Conservation (phyloP, 2,329 filamentous ascomycete species). For the Neoarthrinium moseri region DNA sequence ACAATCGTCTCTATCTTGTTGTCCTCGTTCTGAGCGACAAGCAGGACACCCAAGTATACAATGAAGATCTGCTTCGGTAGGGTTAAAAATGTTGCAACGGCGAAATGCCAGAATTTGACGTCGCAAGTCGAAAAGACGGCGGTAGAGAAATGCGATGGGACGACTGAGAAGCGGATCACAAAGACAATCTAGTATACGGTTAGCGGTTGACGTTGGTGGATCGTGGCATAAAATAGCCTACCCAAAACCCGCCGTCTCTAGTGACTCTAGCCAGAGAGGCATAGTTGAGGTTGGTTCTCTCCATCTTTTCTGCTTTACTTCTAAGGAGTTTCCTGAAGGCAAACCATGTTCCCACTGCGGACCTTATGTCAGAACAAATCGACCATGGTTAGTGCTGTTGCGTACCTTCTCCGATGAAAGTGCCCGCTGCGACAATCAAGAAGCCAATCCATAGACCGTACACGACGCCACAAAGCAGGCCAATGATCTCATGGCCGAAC, state of each 20-base stretch:
- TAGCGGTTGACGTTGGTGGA: background rate
- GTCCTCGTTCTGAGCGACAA: conserved; percentile 25
- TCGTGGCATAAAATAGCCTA: conserved; percentile 13
- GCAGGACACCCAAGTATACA: conserved; percentile 38
- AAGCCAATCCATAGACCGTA: conserved; percentile 41
- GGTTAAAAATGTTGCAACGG: conserved; percentile 37
- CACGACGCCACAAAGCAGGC: conserved; percentile 38
- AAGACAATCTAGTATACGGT: conserved; percentile 31
- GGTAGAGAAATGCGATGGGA: conserved; percentile 40
- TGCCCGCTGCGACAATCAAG: conserved; percentile 37
- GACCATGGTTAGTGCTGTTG: background rate
- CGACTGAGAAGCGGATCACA: conserved; percentile 37
- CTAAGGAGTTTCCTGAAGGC: conserved; percentile 37
- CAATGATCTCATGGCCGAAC: conserved; percentile 40
- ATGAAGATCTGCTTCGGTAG: conserved; percentile 41
- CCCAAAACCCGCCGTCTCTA: conserved; percentile 38
- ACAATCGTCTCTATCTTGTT: conserved; percentile 31
- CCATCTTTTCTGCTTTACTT: conserved; percentile 33
- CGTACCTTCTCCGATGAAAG: conserved; percentile 38
- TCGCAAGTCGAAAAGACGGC: conserved; percentile 42
- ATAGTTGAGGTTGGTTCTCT: conserved; percentile 39
- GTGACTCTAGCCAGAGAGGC: conserved; percentile 37
- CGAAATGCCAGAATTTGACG: conserved; percentile 39
- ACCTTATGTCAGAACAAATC: background rate
- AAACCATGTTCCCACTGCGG: conserved; percentile 36